Base-by-base conservation (phyloP, 495 filamentous ascomycete genomes). In the Aspergillus leporis region DNA sequence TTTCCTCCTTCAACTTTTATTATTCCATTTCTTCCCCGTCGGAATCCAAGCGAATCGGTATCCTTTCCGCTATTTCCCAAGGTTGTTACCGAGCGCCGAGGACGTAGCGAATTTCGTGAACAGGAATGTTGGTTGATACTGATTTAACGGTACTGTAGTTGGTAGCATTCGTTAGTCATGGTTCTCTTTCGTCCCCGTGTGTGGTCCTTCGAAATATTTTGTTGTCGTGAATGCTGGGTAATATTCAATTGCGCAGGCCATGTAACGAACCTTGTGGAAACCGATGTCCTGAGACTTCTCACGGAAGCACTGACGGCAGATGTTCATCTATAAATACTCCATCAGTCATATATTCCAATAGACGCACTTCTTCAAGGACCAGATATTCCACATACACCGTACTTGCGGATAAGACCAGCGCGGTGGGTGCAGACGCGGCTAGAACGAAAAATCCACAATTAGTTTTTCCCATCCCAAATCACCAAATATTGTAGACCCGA, bases 251-350 rank as follows among this genome's bases (percentile, higher is more conserved):
- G 54, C 21, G 19, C 25, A 30, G 28, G 43, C 30, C 30, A 45
- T 21, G 56, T 64, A 62, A 73, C 84, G 64, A 71, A 77, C 93
- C 92, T 98, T 98, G 81, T 87, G 81, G 85, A 98, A 98, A 69
- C 94, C 94, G 79, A 98, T 97, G 77, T 97, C 93, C 74, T 82
- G 69, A 64, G 87, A 82, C 87, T 98, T 97, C 87, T 98, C 94
- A 73, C 94, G 83, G 87, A 98, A 98, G 88, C 94, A 98, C 82
- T 98, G 93, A 86, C 92, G 90, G 89, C 93, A 97, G 85, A 98
- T 93, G 82, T 97, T 93, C 73, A 98, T 78, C 75, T 77, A 55
- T 58, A 68, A 56, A 34, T 58, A 41, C 32, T 49, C 58, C 18
- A 54, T 63, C 58, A 64, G 60, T 56, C 48, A 61, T 43, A 48